Base-by-base conservation (phyloP, 176 grass and related monocot genomes). In the Aegilops bicornis region DNA sequence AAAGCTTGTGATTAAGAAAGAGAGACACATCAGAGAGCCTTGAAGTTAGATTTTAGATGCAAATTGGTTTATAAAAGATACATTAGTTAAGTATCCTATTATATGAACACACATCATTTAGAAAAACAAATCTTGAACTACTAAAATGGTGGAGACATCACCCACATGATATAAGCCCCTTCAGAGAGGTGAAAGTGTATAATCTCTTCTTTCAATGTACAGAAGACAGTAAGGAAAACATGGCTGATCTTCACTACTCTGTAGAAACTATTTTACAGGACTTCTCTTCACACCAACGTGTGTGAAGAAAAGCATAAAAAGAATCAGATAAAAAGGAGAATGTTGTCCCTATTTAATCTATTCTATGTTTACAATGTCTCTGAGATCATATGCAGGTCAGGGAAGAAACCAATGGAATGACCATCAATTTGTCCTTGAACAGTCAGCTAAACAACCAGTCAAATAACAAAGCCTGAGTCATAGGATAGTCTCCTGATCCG, bases 291-390 rank as follows among this genome's bases (percentile, higher is more conserved):
- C 79, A 69, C 19, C 13, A 64, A 37, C 84, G 73, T 76, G 39
- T 60, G 11, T 43, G 25, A 56, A 82, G 48, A 86, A 70, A 36
- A 70, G n/a, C 22, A 66, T 8, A 3, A 64, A 74, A 74, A 79
- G 73, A 52, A 62, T 50, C 5, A 72, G 36, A 30, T 2, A 31
- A 78, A 61, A 70, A 70, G 2, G n/a, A 31, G 64, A 84, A 72
- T 23, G 58, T 8, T 56, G 31, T 17, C 66, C n/a, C 80, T 80
- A 84, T 64, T 80, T 66, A 73, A 68, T n/a, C 17, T 91, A 50
- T 42, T 77, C 62, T 84, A 87, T 84, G 81, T 79, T 69, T 30
- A 91, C 89, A 91, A 70, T 88, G 84, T 80, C 82, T 59, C n/a
- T 1, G 10, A 79, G 35, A 43, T 32, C 52, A 50, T 72, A 69